phyloP scores from a whole-genome alignment of 2,329 filamentous ascomycete species.

The Colletotrichum zoysiae region DNA sequence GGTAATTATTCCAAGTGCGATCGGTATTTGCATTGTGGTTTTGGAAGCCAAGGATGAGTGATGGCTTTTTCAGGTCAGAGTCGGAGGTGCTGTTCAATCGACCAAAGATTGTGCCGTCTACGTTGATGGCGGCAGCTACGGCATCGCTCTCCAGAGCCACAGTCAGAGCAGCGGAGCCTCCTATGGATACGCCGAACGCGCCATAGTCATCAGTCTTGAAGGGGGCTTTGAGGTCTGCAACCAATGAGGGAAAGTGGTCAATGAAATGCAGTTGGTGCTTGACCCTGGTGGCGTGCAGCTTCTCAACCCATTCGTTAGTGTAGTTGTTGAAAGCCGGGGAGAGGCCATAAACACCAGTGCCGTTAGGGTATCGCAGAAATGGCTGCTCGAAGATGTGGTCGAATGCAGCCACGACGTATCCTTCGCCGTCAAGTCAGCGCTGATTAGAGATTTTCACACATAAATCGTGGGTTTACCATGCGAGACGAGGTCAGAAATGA shows the following conservation, averaged over 20 bases:
- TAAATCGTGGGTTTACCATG: constrained; percentile 16
- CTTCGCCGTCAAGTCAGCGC: constrained; percentile 41
- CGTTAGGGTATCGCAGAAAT: constrained; percentile 47
- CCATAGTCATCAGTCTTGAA: constrained; percentile 43
- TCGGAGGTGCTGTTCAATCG: constrained; percentile 33
- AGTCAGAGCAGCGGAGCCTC: constrained; percentile 44
- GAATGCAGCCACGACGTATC: constrained; percentile 46
- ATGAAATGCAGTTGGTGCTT: constrained; percentile 44
- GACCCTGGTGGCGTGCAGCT: constrained; percentile 43
- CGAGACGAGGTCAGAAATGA: constrained; percentile 35
- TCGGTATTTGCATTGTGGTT: constrained; percentile 40
- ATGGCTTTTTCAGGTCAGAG: constrained; percentile 44
- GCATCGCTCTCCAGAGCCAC: constrained; percentile 36
- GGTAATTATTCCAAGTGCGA: constrained; percentile 32
- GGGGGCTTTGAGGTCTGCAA: constrained; percentile 34
- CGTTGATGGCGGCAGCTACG: constrained; percentile 44
- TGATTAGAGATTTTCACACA: accelerated
- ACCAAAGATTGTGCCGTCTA: constrained; percentile 43
- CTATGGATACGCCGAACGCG: constrained; percentile 44
- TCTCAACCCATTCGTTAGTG: constrained; percentile 11
- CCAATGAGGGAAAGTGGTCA: constrained; percentile 40
- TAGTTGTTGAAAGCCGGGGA: constrained; percentile 27
- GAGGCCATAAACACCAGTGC: constrained; percentile 45
- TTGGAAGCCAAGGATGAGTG: constrained; percentile 43
- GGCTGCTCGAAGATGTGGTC: constrained; percentile 49